phyloP scores from a whole-genome alignment of 495 filamentous ascomycete genomes.

The Lophiotrema nucula region DNA sequence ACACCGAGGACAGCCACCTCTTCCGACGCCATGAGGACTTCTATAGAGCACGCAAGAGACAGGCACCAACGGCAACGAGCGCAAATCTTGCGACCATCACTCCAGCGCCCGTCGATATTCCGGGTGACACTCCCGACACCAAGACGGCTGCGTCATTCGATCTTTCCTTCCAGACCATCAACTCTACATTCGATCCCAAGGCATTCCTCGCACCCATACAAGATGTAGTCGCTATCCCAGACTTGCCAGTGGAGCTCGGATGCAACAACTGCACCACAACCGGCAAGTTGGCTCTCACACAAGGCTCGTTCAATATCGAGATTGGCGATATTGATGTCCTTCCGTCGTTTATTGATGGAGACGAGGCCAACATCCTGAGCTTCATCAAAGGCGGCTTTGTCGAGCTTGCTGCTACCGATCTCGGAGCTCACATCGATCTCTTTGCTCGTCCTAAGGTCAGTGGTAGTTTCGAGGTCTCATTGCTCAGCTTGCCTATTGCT shows the following conservation, averaged over 20 bases:
- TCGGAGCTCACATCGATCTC: slow-evolving; percentile 26
- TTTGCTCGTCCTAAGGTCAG: slow-evolving; percentile 6
- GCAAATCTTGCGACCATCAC: background rate
- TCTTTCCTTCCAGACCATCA: slow-evolving; percentile 10
- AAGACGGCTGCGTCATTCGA: slow-evolving; percentile 6
- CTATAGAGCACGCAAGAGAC: slow-evolving; percentile 2
- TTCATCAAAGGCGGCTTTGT: slow-evolving; percentile 26
- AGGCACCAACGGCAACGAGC: background rate
- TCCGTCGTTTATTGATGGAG: background rate
- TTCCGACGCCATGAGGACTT: slow-evolving; percentile 21
- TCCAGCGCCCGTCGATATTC: slow-evolving; percentile 1
- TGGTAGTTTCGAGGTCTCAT: slow-evolving; percentile 2
- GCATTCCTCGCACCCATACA: background rate
- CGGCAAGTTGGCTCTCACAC: slow-evolving; percentile 8
- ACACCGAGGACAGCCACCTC: slow-evolving; percentile 23
- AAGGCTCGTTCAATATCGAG: slow-evolving; percentile 20
- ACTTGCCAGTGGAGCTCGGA: slow-evolving; percentile 16
- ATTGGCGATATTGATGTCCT: slow-evolving; percentile 3
- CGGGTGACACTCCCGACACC: slow-evolving; percentile 8
- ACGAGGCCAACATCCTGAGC: background rate
- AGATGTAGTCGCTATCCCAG: background rate
- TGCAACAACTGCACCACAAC: slow-evolving; percentile 31
- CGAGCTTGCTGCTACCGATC: slow-evolving; percentile 12
- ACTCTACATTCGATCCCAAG: slow-evolving; percentile 14
- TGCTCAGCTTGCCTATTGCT: slow-evolving; percentile 16